These are phyloP conservation scores for Kuraishia piskuri DNA, from an alignment of 805 yeast genomes.

Conservation along the genomic window DNA sequence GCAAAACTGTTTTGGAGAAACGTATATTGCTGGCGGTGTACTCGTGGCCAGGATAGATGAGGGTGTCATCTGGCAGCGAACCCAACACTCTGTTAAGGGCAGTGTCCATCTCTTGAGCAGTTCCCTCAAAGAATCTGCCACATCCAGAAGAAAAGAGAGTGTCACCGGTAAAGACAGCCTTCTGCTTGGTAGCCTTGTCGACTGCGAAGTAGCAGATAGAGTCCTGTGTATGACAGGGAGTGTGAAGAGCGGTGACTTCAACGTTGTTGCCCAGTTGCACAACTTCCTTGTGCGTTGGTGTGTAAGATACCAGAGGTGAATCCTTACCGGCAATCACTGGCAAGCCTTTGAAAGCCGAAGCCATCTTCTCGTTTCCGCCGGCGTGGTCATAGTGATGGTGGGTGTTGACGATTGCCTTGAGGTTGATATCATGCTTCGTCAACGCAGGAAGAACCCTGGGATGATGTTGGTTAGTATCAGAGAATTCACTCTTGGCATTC, in stretches of 20 bases:
- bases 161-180: constrained; percentile 90
- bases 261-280: constrained; percentile 57
- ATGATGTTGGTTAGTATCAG: neutral
- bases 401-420: constrained; percentile 81
- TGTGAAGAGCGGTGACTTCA: constrained; percentile 72
- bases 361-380: constrained; percentile 60
- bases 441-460: constrained; percentile 33
- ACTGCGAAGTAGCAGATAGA: constrained; percentile 78
- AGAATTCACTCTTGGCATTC: too few species aligned
- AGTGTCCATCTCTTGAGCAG: constrained; percentile 67
- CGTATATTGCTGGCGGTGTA: constrained; percentile 77
- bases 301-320: constrained; percentile 61
- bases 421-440: constrained; percentile 31
- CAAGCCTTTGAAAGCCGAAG: constrained; percentile 21
- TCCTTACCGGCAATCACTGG: constrained; percentile 82
- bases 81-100: constrained; percentile 56
- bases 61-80: constrained; percentile 57
- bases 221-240: constrained; percentile 98
- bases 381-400: constrained; percentile 97
- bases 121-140: constrained; percentile 95
- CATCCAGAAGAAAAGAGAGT: constrained; percentile 92
- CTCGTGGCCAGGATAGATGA: constrained; percentile 92
- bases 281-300: constrained; percentile 58
- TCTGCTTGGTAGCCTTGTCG: constrained; percentile 55
- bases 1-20: constrained; percentile 62